Evolutionary conservation across 768 basidiomycete species (phyloP), one percentile per base, ranked within the genome.

Genomic region (Lactifluus echinatus): DNA sequence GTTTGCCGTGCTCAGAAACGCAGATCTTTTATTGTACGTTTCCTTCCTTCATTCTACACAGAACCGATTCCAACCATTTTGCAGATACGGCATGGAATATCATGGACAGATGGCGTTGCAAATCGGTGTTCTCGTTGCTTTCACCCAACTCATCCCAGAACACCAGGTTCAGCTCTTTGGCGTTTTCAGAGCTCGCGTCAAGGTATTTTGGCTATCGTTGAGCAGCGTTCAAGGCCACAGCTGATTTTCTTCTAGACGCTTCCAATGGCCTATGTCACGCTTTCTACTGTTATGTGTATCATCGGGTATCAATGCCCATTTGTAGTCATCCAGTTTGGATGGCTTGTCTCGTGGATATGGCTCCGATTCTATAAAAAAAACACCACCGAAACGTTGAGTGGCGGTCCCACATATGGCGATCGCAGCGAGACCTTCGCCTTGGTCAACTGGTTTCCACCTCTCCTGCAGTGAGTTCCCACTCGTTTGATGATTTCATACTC

Each of bases 271-370:
- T 93, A 97, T 71, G 79, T 98, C 57, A 87, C 89, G 1, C 71
- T 97, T 55, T 97, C 94, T 10, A 92, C 88, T 58, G 79, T 96
- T 26, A 76, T 92, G 73, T 87, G 84, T 61, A 63, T 95, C 47
- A 57, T 93, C 44, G 93, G 92, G 21, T 85, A 85, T 73, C 93
- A 93, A 68, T 86, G 83, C 56, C 93, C 92, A 15, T 95, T 83
- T 76, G 91, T 94, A 50, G 74, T 93, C 66, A 93, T 98, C 62
- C 96, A 99, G 68, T 99, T 97, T 69, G 96, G 95, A n/a, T 99
- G 95, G 93, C 87, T 96, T 55, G 89, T 93, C 8, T 81, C 88
- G 31, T 99, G 93, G 89, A 78, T 90, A 53, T 99, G 96, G 72
- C 80, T 99, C 33, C 84, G 96, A 36, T 98, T 99, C 76, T 93